A percentile compares a stretch with the other conserved stretches of the same genome.
These are phyloP conservation scores for Crithidia expoeki DNA, from an alignment of 208 protist genomes.

Conservation along the genomic window DNA sequence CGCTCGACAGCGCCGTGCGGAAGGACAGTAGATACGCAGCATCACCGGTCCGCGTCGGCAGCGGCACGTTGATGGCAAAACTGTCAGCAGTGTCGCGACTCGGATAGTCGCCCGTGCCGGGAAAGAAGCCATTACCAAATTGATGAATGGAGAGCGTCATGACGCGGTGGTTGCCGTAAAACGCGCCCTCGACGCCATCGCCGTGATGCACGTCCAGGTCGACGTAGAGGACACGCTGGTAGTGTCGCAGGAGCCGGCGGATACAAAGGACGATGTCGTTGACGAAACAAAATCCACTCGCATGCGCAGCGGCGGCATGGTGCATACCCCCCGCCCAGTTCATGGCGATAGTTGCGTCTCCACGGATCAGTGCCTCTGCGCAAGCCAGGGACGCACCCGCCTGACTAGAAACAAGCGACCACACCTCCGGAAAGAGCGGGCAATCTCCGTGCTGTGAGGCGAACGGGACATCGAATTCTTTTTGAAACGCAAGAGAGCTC, in stretches of 20 bases:
- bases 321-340: slow-evolving; percentile 99
- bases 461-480: slow-evolving; percentile 80
- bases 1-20: slow-evolving; percentile 89
- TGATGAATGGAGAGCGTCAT: slow-evolving; percentile 99
- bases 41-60: slow-evolving; percentile 96
- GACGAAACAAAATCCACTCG: slow-evolving; percentile 99
- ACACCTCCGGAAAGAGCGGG: slow-evolving; percentile 84
- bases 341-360: slow-evolving; percentile 95
- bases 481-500: slow-evolving; percentile 67
- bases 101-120: slow-evolving; percentile 93
- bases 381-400: slow-evolving; percentile 94
- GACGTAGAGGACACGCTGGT: slow-evolving; percentile 98
- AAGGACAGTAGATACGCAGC: slow-evolving; percentile 94
- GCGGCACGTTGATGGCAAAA: slow-evolving; percentile 95
- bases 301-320: slow-evolving; percentile 95
- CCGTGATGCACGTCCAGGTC: slow-evolving; percentile 99
- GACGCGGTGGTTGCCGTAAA: slow-evolving; percentile 99
- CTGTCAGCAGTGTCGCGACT: slow-evolving; percentile 40
- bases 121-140: slow-evolving; percentile 97
- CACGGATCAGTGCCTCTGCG: slow-evolving; percentile 94
- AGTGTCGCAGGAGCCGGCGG: slow-evolving; percentile 97
- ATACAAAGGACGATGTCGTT: slow-evolving; percentile 99
- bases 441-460: slow-evolving; percentile 68
- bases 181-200: slow-evolving; percentile 99
- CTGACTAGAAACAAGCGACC: slow-evolving; percentile 71